Evolutionary conservation across 352 stramenopile species (phyloP).

Genomic region (Pythium vanterpoolii): DNA sequence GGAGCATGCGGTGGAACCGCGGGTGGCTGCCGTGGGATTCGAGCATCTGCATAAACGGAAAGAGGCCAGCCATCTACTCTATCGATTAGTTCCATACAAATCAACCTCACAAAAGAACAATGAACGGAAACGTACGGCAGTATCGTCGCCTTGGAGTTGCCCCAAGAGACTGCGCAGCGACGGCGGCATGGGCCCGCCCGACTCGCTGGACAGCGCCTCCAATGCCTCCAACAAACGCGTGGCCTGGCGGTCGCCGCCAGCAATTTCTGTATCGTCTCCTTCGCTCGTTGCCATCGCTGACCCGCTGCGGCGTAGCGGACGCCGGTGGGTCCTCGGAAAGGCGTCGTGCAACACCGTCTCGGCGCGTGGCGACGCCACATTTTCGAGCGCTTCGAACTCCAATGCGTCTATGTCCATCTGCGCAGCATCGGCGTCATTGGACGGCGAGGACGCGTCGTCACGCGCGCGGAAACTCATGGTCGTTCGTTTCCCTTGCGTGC

Average conservation of each 20-base stretch:
- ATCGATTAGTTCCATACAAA: background rate
- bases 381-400: conserved; percentile 11
- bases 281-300: conserved; percentile 2
- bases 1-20: conserved; percentile 44
- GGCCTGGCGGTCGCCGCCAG: conserved; percentile 6
- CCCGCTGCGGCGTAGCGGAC: conserved; percentile 5
- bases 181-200: conserved; percentile 30
- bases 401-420: conserved; percentile 6
- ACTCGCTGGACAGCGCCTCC: conserved; percentile 44
- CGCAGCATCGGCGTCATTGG: background rate
- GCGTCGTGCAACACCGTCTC: background rate
- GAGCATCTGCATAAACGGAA: conserved; percentile 57
- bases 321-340: conserved; percentile 1
- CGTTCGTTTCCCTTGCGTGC: background rate
- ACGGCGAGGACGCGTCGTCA: background rate
- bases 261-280: background rate
- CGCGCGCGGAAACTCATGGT: conserved; percentile 17
- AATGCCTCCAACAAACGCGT: conserved; percentile 51
- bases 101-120: background rate
- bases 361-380: background rate
- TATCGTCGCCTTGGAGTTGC: conserved; percentile 22
- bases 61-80: conserved; percentile 34
- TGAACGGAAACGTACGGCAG: conserved; percentile 4
- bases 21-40: conserved; percentile 23
- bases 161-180: conserved; percentile 36